Evolutionary conservation across 345 rosid species (phyloP).

Genomic region (Sapria himalayana): DNA sequence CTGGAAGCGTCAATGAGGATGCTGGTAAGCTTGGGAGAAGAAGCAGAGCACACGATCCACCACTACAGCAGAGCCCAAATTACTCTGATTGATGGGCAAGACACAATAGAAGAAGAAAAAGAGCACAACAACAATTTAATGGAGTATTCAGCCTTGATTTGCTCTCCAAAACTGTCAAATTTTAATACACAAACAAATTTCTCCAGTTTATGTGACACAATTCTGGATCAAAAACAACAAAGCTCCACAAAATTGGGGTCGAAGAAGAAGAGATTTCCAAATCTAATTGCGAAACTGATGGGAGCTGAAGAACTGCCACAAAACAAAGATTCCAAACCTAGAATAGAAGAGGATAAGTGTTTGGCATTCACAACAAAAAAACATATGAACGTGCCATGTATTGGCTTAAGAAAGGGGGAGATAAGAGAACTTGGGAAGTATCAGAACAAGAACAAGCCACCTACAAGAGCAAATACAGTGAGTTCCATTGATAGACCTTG

Average conservation of each 20-base stretch:
- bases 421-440: constrained; percentile 14
- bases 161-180: constrained; percentile 14
- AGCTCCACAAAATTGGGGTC: constrained; percentile 19
- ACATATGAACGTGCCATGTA: constrained; percentile 16
- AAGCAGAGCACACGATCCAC: constrained; percentile 27
- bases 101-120: constrained; percentile 22
- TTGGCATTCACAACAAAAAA: constrained; percentile 7
- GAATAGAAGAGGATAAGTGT: constrained; percentile 14
- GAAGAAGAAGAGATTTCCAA: constrained; percentile 56
- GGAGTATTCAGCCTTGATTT: constrained; percentile 24
- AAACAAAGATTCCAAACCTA: constrained; percentile 18
- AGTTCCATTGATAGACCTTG: too few relatives aligned
- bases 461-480: too few relatives aligned
- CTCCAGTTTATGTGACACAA: constrained; percentile 7
- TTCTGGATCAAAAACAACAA: constrained; percentile 15
- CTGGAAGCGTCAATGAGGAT: constrained; percentile 62
- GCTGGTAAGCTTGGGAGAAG: constrained; percentile 62
- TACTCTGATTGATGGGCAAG: constrained; percentile 51
- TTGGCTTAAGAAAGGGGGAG: constrained; percentile 13
- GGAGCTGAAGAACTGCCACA: constrained; percentile 56
- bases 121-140: constrained; percentile 4
- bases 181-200: constrained; percentile 10
- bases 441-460: constrained; percentile 11
- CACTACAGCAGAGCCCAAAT: constrained; percentile 32
- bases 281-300: constrained; percentile 72